phyloP scores from a whole-genome alignment of 208 protist genomes.

The Entamoeba histolytica region DNA sequence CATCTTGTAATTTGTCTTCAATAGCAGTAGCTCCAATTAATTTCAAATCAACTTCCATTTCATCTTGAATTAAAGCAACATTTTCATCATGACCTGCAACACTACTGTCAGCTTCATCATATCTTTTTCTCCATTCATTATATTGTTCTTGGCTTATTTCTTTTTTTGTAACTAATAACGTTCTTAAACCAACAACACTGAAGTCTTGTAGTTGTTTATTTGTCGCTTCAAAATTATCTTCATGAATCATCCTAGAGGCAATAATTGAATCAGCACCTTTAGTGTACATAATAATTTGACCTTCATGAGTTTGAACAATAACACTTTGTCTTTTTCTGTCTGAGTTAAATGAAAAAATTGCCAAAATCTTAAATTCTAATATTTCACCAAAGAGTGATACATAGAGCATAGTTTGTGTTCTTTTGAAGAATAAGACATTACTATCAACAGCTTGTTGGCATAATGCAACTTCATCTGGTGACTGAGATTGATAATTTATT shows the following conservation, averaged over 20 bases:
- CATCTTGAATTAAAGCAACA: not conserved
- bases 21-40: conserved; percentile 27
- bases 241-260: not conserved
- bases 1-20: conserved; percentile 35
- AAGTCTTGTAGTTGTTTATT: not conserved
- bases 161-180: not conserved
- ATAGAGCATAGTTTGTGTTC: not conserved
- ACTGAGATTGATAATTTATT: conserved; percentile 15
- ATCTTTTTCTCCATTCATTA: not conserved
- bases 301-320: not conserved
- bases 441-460: not conserved
- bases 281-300: not conserved
- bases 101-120: not conserved
- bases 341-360: conserved; percentile 9
- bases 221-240: not conserved
- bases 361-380: conserved; percentile 29
- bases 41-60: not conserved
- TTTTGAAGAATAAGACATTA: conserved; percentile 8
- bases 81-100: not conserved
- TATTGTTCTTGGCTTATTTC: not conserved
- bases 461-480: conserved; percentile 22
- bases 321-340: conserved; percentile 11
- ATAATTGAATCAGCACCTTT: conserved; percentile 7
- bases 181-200: not conserved
- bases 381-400: not conserved